Evolutionary conservation across 2,329 filamentous ascomycete species (phyloP), one percentile per base, ranked within the genome.

Genomic region (Colletotrichum graminicola): DNA sequence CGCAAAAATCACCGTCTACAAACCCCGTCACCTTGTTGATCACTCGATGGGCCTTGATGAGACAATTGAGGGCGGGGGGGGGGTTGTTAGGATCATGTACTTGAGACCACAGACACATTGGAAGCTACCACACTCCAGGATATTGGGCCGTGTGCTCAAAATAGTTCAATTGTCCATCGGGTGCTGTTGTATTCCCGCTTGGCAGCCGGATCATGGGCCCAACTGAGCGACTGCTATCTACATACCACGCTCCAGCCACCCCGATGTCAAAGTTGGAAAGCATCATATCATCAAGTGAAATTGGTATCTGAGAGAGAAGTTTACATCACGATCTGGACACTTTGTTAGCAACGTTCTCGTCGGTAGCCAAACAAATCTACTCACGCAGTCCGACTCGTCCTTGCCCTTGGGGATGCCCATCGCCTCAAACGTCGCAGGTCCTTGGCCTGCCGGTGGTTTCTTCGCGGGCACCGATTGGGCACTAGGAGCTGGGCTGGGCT

Each of bases 341-440:
- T 8, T 18, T 8, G 51, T 72, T 55, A 71, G 66, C 18, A 51
- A 49, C 0, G 2, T 23, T 6, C 10, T 34, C 18, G 16, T 10
- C 14, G 11, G 26, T 18, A 23, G 14, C 26, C 32, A 32, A 49
- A 11, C n/a, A 18, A 16, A 7, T 57, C 71, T 26, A 87, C 88
- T 87, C 90, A 98, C 95, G 85, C 95, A 99, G 82, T 98, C 95
- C 75, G 89, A 89, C n/a, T 97, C 93, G 73, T 91, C 88, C 81
- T 96, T 95, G 59, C 87, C 91, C 77, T 91, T 88, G 8, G 94
- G 94, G 76, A 99, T 95, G 49, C 96, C 96, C 96, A 99, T 99
- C 79, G 97, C 95, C 79, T 98, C 95, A 80, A 99, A 99, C 0
- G 96, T 98, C 76, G 96, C 94, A 1, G 96, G 95, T 14, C 95